Evolutionary conservation across 2,329 filamentous ascomycete genomes (phyloP), one percentile per base, ranked within the genome.

Genomic region (Fusarium phyllophilum): DNA sequence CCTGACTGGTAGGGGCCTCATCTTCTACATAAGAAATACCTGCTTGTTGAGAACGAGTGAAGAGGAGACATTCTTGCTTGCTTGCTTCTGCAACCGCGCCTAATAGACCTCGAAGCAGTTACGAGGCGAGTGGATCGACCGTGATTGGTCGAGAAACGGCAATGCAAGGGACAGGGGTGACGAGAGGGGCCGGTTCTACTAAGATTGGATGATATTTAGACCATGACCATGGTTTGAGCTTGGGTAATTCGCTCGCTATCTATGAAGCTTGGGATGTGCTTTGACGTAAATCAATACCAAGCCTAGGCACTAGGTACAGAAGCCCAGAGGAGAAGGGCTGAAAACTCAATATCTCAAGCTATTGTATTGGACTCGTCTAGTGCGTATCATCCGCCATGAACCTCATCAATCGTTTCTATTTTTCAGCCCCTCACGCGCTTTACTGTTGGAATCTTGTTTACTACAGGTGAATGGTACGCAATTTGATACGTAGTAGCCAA

Each of bases 81-180:
- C 33, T 38, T 41, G 46, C 33, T 63, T 52, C 56, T 62, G 65
- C 38, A 73, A 66, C 41, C 44, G 52, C n/a, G 31, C 26, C 49
- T 41, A 33, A 68, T 46, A 54, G 41, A 24, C 42, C 31, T 33
- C 15, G 41, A 49, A 34, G 33, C 60, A 70, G 67, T 68, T 77
- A 52, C 31, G 55, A 61, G 58, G 45, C 55, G 22, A 59, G 22
- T n/a, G 14, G 22, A 36, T 29, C 31, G 31, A 10, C n/a, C 39
- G 14, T 66, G 36, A 77, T 77, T 77, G 75, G 75, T 26, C 42
- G 17, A 24, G 44, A 51, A 61, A 66, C 72, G 63, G 39, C 42
- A 42, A 72, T 67, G 73, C 75, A 77, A 73, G 68, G 75, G 66
- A 34, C 62, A 68, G 57, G 75, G 68, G 46, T 70, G 29, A 26